Percentiles rank a stretch among this genome's conserved stretches.
phyloP scores from a whole-genome alignment of 495 filamentous ascomycete genomes.

The Aspergillus carlsbadensis region DNA sequence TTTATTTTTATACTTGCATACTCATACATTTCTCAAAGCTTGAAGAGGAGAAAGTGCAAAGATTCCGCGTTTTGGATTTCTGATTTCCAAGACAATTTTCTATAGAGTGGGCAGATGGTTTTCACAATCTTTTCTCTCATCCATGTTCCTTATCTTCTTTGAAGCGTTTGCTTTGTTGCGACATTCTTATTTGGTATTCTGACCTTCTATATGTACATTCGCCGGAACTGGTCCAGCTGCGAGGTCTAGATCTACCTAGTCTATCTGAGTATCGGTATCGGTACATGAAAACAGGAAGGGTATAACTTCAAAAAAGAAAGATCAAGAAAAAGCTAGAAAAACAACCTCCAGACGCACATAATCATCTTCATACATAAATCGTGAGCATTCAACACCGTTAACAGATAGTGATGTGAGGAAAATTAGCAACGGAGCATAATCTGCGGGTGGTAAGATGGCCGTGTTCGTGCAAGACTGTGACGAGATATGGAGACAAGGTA shows the following conservation, averaged over 20 bases:
- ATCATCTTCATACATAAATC: neutral
- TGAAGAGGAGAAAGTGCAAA: no score
- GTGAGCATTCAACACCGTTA: neutral
- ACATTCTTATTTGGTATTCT: neutral
- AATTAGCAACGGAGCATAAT: no score
- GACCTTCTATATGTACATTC: constrained; percentile 1
- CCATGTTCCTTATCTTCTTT: neutral
- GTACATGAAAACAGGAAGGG: constrained; percentile 13
- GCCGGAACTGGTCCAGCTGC: constrained; percentile 7
- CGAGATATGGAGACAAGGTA: neutral
- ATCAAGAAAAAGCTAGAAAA: neutral
- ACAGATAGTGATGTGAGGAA: no score
- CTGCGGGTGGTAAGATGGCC: no score
- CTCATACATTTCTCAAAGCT: no score
- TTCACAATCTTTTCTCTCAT: no score
- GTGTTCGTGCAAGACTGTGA: no score
- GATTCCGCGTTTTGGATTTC: no score
- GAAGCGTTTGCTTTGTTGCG: neutral
- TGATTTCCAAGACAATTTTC: no score
- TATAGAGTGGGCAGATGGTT: no score
- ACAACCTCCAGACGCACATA: neutral
- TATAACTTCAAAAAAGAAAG: constrained; percentile 10
- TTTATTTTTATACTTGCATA: no score
- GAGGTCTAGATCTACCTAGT: constrained; percentile 16
- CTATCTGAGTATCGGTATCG: constrained; percentile 19